Base-by-base conservation (phyloP, 768 basidiomycete genomes). In the Xerocomellus amylosporus region DNA sequence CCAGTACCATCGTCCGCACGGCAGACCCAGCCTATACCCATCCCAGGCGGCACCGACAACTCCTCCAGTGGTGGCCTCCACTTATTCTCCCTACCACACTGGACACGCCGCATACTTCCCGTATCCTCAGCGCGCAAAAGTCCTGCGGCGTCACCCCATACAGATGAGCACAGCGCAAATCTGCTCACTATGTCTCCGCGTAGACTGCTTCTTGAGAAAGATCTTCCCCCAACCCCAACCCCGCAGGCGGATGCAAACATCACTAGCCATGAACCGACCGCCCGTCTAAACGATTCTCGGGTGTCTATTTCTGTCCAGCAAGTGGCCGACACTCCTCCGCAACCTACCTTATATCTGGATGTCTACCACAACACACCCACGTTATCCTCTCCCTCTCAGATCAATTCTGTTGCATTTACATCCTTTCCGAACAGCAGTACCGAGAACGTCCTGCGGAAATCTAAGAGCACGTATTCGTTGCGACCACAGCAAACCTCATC, bases 41-140 rank as follows among this genome's bases (percentile, higher is more conserved):
- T 76, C 8, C 78, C 80, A 28, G 74, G 75, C 22, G 77, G 22
- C 22, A 31, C n/a, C 40, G 37, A 36, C 13, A 73, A 75, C 47
- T 77, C 78, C 13, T 74, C 80, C 13, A 78, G 54, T 10, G 50
- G 59, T 44, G 50, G 46, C 15, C 53, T 56, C 34, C 83, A 83
- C 69, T 83, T 88, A 71, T 83, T 88, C 69, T 84, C 86, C 22
- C 69, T 85, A 24, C 83, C 86, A 15, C 75, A 78, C 56, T 87
- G 85, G 86, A 80, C 75, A 63, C 85, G 80, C 60, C 84, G 79
- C 55, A 72, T 70, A 28, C 64, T 71, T 31, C 65, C 71, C 44
- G 59, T 66, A 20, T 63, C 61, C 30, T 58, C 71, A 34, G 59
- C 71, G 9, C 73, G 62, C 56, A 70, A 65, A 52, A 70, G 61